Conservation (phyloP, 495 filamentous ascomycete species). For the Chaetomium cochliodes region DNA sequence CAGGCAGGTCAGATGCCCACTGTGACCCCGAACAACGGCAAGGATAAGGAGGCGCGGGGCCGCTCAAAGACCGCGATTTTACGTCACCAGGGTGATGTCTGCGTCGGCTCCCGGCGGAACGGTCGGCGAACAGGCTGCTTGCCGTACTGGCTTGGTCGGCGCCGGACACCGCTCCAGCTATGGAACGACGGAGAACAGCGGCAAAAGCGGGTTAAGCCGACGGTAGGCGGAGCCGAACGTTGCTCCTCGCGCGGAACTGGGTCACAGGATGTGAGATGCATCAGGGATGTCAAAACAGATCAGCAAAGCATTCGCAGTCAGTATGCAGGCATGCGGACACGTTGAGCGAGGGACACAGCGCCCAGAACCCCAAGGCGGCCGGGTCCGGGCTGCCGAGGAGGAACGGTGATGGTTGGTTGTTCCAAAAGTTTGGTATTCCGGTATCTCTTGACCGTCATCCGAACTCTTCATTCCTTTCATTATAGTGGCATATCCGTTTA, state of each 20-base stretch:
- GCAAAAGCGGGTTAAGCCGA: slow-evolving; percentile 29
- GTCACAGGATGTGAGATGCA: slow-evolving; percentile 15
- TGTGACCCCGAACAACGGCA: slow-evolving; percentile 1
- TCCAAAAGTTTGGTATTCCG: neutral
- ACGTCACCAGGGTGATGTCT: slow-evolving; percentile 15
- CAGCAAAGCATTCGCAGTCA: neutral
- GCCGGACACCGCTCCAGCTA: slow-evolving; percentile 4
- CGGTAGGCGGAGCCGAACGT: slow-evolving; percentile 24
- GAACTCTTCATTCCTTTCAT: slow-evolving; percentile 18
- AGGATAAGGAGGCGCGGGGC: neutral
- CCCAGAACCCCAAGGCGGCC: neutral
- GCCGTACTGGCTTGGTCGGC: slow-evolving; percentile 5
- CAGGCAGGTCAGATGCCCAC: slow-evolving; percentile 18
- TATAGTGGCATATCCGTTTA: slow-evolving; percentile 31
- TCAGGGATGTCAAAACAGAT: slow-evolving; percentile 1
- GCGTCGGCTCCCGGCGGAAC: slow-evolving; percentile 17
- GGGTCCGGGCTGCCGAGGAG: neutral
- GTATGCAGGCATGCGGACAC: neutral
- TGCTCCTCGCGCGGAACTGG: neutral
- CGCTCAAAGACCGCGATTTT: slow-evolving; percentile 12
- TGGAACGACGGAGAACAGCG: slow-evolving; percentile 14
- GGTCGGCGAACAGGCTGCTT: slow-evolving; percentile 3
- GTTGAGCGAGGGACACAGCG: neutral
- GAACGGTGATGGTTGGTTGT: neutral
- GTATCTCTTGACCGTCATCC: neutral